phyloP scores from a whole-genome alignment of 768 basidiomycete species.

The Lentinula guzmanii region DNA sequence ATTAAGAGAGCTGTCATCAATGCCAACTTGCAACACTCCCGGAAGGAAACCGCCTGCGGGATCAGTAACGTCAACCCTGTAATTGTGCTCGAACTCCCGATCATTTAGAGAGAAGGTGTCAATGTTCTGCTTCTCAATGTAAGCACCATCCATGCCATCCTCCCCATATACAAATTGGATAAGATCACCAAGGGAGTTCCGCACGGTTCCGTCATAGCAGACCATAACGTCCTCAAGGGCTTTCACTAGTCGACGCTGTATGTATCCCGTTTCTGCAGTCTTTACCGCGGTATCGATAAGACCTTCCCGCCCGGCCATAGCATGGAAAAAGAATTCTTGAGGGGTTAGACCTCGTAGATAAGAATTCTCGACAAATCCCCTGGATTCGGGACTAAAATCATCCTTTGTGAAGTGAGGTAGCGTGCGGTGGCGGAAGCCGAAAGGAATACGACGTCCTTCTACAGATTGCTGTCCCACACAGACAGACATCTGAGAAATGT shows the following conservation, averaged over 20 bases:
- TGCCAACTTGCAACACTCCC: constrained; percentile 78
- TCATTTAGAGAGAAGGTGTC: constrained; percentile 83
- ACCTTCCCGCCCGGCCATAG: constrained; percentile 99
- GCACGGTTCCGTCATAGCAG: constrained; percentile 95
- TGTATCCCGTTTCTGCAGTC: constrained; percentile 99
- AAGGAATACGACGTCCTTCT: constrained; percentile 96
- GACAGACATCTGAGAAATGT: constrained; percentile 99
- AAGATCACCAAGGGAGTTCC: constrained; percentile 94
- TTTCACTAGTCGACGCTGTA: constrained; percentile 96
- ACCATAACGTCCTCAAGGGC: constrained; percentile 97
- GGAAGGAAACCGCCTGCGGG: constrained; percentile 72
- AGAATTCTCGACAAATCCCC: constrained; percentile 98
- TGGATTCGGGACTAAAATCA: constrained; percentile 95
- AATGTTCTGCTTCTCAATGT: constrained; percentile 92
- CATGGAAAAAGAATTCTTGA: constrained; percentile 99
- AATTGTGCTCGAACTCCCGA: constrained; percentile 82
- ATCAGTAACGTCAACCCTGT: constrained; percentile 93
- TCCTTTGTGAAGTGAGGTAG: constrained; percentile 98
- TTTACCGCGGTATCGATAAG: constrained; percentile 99
- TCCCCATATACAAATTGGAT: constrained; percentile 97
- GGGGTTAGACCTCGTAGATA: constrained; percentile 95
- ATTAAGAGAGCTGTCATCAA: constrained; percentile 72
- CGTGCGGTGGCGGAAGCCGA: constrained; percentile 95
- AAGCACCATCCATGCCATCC: constrained; percentile 98
- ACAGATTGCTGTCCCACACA: constrained; percentile 98